A percentile compares a stretch with the other conserved stretches of the same genome.
Evolutionary conservation across 345 rosid genomes (phyloP).

Genomic region (Populus tremula): DNA sequence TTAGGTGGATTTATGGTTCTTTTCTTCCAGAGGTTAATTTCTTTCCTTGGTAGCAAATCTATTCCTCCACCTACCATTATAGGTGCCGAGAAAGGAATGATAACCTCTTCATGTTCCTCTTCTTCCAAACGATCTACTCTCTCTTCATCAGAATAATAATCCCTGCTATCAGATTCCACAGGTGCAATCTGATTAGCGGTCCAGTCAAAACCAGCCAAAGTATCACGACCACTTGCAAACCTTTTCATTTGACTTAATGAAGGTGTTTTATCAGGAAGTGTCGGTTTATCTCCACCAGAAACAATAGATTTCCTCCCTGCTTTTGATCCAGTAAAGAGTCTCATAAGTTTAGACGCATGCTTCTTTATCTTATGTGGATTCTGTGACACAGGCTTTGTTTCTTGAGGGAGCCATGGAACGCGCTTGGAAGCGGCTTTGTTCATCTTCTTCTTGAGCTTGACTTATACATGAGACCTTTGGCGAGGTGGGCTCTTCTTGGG

Average conservation of each 20-base stretch:
- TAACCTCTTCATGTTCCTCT: slow-evolving; percentile 37
- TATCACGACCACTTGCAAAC: slow-evolving; percentile 68
- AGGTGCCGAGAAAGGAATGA: slow-evolving; percentile 75
- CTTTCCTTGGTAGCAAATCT: slow-evolving; percentile 53
- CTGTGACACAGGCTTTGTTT: slow-evolving; percentile 10
- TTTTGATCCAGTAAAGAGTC: slow-evolving; percentile 32
- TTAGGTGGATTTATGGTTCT: slow-evolving; percentile 75
- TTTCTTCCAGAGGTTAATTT: slow-evolving; percentile 85
- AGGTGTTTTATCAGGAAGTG: slow-evolving; percentile 42
- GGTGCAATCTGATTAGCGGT: slow-evolving; percentile 56
- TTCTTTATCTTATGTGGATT: slow-evolving; percentile 20
- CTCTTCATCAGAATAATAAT: slow-evolving; percentile 55
- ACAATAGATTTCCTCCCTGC: slow-evolving; percentile 26
- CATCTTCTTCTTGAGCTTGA: slow-evolving; percentile 58
- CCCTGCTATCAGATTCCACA: slow-evolving; percentile 36
- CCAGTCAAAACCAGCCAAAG: slow-evolving; percentile 65
- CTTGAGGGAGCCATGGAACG: slow-evolving; percentile 14
- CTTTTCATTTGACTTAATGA: slow-evolving; percentile 69
- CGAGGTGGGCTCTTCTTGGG: slow-evolving; percentile 63
- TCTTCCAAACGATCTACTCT: slow-evolving; percentile 19
- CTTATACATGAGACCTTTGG: slow-evolving; percentile 87
- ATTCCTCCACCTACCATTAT: slow-evolving; percentile 35
- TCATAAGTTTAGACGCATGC: slow-evolving; percentile 39
- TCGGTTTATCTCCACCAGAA: not conserved
- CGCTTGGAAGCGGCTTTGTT: slow-evolving; percentile 1